Conservation (phyloP, 2,329 filamentous ascomycete genomes). For the Aureobasidium lini region DNA sequence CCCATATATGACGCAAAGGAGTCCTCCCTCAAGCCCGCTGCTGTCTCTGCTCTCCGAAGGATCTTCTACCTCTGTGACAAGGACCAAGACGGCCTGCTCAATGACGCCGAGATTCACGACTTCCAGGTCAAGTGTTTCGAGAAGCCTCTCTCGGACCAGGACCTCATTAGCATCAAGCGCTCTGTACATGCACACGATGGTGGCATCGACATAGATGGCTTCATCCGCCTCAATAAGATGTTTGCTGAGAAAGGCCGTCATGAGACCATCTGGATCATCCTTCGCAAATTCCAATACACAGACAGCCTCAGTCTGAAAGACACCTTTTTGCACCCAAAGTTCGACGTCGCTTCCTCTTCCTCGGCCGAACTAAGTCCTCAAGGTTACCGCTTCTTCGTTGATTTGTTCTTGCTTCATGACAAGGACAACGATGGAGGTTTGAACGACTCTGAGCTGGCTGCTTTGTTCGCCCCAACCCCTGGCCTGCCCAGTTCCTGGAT, state of each 20-base stretch:
- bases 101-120: slow-evolving; percentile 80
- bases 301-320: slow-evolving; percentile 90
- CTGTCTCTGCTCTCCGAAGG: slow-evolving; percentile 74
- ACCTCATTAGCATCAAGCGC: slow-evolving; percentile 84
- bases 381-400: slow-evolving; percentile 95
- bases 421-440: slow-evolving; percentile 96
- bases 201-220: slow-evolving; percentile 76
- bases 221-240: slow-evolving; percentile 85
- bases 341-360: slow-evolving; percentile 85
- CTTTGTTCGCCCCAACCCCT: slow-evolving; percentile 87
- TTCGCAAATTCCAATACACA: slow-evolving; percentile 91
- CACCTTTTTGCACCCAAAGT: slow-evolving; percentile 82
- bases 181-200: slow-evolving; percentile 52
- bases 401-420: slow-evolving; percentile 89
- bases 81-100: slow-evolving; percentile 89
- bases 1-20: slow-evolving; percentile 97
- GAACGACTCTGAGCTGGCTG: slow-evolving; percentile 74
- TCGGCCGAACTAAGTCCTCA: slow-evolving; percentile 90
- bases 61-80: slow-evolving; percentile 96
- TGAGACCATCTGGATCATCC: slow-evolving; percentile 96
- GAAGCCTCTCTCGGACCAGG: slow-evolving; percentile 70
- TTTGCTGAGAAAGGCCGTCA: slow-evolving; percentile 97
- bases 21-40: slow-evolving; percentile 72
- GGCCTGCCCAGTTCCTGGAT: slow-evolving; percentile 81
- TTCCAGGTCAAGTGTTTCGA: slow-evolving; percentile 92